Conservation (phyloP, 176 grass and related monocot species). For the Aegilops speltoides region DNA sequence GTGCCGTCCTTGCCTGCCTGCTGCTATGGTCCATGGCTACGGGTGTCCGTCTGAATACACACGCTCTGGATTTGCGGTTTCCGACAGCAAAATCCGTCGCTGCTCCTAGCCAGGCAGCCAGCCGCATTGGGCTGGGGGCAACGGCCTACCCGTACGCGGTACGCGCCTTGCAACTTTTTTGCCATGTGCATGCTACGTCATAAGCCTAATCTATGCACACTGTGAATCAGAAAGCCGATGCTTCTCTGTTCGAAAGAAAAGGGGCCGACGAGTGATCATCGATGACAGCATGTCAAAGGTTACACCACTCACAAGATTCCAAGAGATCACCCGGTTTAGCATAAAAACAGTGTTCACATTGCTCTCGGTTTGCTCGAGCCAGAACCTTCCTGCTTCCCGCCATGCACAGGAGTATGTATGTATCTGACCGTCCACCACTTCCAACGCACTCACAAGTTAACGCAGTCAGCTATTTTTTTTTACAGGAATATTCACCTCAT, state of each 20-base stretch:
- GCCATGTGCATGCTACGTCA: neutral
- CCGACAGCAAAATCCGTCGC: neutral
- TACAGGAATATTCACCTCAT: neutral
- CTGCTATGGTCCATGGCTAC: neutral
- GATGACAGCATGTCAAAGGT: constrained; percentile 15
- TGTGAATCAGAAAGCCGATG: neutral
- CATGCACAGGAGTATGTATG: neutral
- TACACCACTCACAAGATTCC: neutral
- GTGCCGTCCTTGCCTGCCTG: too few species aligned
- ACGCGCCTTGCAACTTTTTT: constrained; percentile 21
- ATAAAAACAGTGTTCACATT: constrained; percentile 20
- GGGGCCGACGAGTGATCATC: neutral
- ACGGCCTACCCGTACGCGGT: neutral
- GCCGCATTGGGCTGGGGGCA: neutral
- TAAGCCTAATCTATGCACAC: neutral
- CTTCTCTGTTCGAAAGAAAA: neutral
- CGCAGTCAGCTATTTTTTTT: neutral
- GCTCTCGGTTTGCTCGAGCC: constrained; percentile 8
- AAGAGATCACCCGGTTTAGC: neutral
- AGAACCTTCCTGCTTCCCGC: neutral
- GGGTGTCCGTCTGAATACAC: neutral
- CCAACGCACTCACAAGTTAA: neutral
- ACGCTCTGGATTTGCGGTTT: neutral
- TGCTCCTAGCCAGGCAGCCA: neutral
- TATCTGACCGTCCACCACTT: neutral